Percentiles rank a stretch among this genome's conserved stretches.
phyloP scores from a whole-genome alignment of 1,139 yeast genomes.

The Geotrichum australiense region DNA sequence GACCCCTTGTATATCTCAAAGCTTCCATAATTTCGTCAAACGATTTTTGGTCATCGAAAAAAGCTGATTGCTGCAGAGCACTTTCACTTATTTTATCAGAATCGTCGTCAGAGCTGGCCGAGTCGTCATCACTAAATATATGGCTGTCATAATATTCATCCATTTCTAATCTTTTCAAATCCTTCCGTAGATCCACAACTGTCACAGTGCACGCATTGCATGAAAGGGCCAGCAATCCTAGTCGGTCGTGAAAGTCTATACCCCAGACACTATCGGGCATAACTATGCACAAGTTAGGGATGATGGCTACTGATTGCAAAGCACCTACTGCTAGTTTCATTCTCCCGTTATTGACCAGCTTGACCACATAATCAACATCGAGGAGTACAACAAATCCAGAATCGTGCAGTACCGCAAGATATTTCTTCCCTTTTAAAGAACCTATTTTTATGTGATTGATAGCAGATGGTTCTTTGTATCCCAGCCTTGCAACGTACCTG shows the following conservation, averaged over 20 bases:
- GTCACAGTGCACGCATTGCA: conserved; percentile 51
- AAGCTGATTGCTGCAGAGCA: no score
- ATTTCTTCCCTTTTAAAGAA: conserved; percentile 22
- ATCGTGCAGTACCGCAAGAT: conserved; percentile 46
- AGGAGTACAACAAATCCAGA: conserved; percentile 50
- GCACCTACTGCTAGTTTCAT: not conserved
- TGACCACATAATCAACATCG: conserved; percentile 29
- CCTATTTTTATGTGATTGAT: conserved; percentile 43
- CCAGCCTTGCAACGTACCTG: not conserved
- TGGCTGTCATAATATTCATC: no score
- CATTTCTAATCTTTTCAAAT: no score
- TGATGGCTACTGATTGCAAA: conserved; percentile 22
- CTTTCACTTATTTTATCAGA: no score
- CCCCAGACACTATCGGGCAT: conserved; percentile 82
- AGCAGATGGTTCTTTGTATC: not conserved
- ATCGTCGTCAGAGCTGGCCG: no score
- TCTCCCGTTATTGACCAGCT: conserved; percentile 2
- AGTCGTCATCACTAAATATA: no score
- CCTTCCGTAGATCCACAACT: conserved; percentile 39
- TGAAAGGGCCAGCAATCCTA: conserved; percentile 44
- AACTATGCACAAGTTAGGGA: no score
- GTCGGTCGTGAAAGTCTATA: conserved; percentile 39
- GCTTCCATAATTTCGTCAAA: no score
- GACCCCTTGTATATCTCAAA: no score
- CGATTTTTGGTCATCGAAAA: no score